Percentiles rank a stretch among this genome's conserved stretches.
phyloP scores from a whole-genome alignment of 495 filamentous ascomycete species.

The Penicillium herquei region DNA sequence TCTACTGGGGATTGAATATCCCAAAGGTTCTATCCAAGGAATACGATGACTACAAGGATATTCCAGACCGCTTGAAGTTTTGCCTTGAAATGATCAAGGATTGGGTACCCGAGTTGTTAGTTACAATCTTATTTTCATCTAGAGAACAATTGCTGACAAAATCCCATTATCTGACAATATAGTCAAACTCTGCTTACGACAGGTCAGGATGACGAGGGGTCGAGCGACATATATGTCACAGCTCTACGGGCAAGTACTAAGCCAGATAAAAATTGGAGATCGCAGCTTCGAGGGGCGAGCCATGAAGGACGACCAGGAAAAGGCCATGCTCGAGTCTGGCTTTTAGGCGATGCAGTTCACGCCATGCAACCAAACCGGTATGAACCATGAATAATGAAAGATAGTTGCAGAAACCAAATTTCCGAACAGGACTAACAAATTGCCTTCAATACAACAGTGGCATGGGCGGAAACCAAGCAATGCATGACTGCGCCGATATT shows the following conservation, averaged over 20 bases:
- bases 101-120: not conserved
- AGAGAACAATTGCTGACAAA: too few species aligned
- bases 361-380: not conserved
- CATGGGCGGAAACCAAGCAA: not conserved
- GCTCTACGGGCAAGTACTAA: not conserved
- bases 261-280: not conserved
- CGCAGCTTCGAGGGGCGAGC: not conserved
- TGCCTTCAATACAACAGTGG: not conserved
- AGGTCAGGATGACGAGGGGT: not conserved
- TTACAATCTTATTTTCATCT: too few species aligned
- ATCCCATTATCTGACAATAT: not conserved
- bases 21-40: not conserved
- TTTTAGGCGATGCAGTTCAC: not conserved
- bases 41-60: not conserved
- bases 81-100: not conserved
- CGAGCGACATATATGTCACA: not conserved
- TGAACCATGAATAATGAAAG: not conserved
- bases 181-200: not conserved
- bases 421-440: too few species aligned
- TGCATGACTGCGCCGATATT: not conserved
- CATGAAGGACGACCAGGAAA: not conserved
- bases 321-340: not conserved
- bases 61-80: not conserved
- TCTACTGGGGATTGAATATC: not conserved
- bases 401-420: too few species aligned